Evolutionary conservation across 2,329 filamentous ascomycete genomes (phyloP).

Genomic region (Diplodia scrobiculata): DNA sequence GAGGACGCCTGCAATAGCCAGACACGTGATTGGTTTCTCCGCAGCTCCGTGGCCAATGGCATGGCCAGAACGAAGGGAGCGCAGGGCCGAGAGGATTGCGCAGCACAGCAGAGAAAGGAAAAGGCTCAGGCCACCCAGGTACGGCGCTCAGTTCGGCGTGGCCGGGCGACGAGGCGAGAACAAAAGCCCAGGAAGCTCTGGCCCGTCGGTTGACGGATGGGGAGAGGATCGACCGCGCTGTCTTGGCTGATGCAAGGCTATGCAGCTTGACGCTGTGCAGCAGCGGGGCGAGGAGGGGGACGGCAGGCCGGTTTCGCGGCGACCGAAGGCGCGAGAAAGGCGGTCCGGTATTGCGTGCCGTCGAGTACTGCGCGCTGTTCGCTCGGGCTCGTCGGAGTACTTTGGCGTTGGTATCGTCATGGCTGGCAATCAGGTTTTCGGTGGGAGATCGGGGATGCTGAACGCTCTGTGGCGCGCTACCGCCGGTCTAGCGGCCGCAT

Average conservation of each 20-base stretch:
- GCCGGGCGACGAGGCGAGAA: neutral
- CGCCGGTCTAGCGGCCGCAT: constrained; percentile 10
- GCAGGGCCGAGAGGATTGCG: neutral
- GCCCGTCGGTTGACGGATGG: constrained; percentile 1
- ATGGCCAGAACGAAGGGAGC: neutral
- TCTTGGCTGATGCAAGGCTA: constrained; percentile 21
- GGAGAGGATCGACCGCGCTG: neutral
- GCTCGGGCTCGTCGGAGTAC: neutral
- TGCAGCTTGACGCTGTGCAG: neutral
- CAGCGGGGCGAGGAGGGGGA: neutral
- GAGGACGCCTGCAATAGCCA: neutral
- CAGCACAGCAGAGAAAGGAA: neutral
- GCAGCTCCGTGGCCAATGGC: neutral
- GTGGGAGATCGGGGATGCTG: constrained; percentile 2
- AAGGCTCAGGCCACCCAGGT: constrained; percentile 8
- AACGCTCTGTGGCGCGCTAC: constrained; percentile 5
- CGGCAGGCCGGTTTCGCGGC: constrained; percentile 2
- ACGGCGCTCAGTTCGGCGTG: neutral
- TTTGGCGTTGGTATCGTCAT: neutral
- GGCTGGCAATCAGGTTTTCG: constrained; percentile 10
- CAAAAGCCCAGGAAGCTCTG: neutral
- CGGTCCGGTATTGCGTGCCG: neutral
- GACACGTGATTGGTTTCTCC: neutral
- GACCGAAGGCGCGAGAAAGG: neutral
- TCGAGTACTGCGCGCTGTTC: neutral